Conservation (phyloP, 202 grass and related monocot species). For the Saccharum hybrid region DNA sequence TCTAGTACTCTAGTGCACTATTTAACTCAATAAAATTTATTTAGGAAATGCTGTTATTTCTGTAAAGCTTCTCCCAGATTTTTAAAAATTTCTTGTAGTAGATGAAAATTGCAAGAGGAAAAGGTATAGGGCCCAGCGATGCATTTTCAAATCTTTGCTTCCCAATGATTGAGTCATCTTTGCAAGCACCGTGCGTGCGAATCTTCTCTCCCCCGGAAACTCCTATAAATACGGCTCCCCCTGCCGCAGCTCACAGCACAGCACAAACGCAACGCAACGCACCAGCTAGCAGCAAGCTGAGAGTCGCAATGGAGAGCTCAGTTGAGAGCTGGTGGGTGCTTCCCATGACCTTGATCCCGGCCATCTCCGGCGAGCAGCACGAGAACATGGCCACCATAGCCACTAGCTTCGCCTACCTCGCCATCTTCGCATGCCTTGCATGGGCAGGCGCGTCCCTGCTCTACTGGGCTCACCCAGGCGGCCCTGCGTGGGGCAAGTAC, state of each 20-base stretch:
- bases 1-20: neutral
- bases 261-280: neutral
- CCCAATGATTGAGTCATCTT: constrained; percentile 50
- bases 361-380: constrained; percentile 43
- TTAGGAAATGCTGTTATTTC: neutral
- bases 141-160: constrained; percentile 37
- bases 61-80: neutral
- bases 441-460: constrained; percentile 58
- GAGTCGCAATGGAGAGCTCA: constrained; percentile 59
- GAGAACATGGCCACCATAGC: constrained; percentile 39
- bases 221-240: constrained; percentile 52
- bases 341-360: constrained; percentile 57
- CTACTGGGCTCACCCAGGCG: constrained; percentile 76
- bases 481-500: constrained; percentile 80
- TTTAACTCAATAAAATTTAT: no score
- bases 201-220: constrained; percentile 8
- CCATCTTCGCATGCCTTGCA: constrained; percentile 41
- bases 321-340: constrained; percentile 68
- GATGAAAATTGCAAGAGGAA: neutral
- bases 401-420: constrained; percentile 52
- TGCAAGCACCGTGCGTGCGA: constrained; percentile 19
- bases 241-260: constrained; percentile 33
- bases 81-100: no score
- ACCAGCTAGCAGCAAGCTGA: neutral
- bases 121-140: neutral